Conservation (phyloP, 1,284 basidiomycete species). For the Tranzscheliella williamsii region DNA sequence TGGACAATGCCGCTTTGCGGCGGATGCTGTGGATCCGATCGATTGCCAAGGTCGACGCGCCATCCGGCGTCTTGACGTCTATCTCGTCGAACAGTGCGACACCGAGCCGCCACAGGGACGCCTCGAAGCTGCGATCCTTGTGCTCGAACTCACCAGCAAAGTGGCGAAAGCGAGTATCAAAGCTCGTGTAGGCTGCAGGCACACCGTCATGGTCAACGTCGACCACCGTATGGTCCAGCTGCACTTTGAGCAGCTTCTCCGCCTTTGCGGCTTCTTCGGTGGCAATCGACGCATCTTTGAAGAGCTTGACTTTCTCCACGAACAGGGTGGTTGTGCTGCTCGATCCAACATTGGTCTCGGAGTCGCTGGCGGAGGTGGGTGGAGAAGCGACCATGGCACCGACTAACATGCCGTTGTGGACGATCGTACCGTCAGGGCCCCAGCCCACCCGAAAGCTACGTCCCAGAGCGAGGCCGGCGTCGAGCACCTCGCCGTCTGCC, state of each 20-base stretch:
- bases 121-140: constrained; percentile 69
- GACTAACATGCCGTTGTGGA: constrained; percentile 69
- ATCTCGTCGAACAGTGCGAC: constrained; percentile 85
- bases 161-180: constrained; percentile 73
- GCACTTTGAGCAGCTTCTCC: constrained; percentile 75
- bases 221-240: constrained; percentile 77
- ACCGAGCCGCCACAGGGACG: constrained; percentile 82
- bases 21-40: constrained; percentile 71
- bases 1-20: constrained; percentile 78
- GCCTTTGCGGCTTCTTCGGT: constrained; percentile 33
- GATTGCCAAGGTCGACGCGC: constrained; percentile 67
- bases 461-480: constrained; percentile 82
- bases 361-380: constrained; percentile 1
- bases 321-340: constrained; percentile 20
- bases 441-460: constrained; percentile 88
- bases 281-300: constrained; percentile 29
- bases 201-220: constrained; percentile 63
- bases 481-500: constrained; percentile 71
- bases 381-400: constrained; percentile 1
- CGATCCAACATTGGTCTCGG: constrained; percentile 6
- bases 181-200: constrained; percentile 66
- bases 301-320: constrained; percentile 41
- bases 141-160: constrained; percentile 75
- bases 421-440: constrained; percentile 78
- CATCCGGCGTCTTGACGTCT: constrained; percentile 70